A percentile compares a stretch with the other conserved stretches of the same genome.
Conservation (phyloP, 306 rosid genomes). For the Trichosanthes truncata region DNA sequence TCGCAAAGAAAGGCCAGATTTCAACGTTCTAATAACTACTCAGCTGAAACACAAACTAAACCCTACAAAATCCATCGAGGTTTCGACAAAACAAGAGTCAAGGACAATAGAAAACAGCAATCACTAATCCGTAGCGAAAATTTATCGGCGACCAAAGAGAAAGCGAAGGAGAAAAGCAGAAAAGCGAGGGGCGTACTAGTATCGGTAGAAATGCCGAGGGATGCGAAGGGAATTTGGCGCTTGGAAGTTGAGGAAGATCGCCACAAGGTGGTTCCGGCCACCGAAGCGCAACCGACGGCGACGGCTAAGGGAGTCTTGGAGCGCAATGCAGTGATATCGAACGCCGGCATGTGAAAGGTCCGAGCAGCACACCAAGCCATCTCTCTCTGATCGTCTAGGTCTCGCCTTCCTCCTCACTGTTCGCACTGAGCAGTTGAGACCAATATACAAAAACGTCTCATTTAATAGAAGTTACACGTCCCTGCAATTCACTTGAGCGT, state of each 20-base stretch:
- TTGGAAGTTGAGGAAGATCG: slow-evolving; percentile 38
- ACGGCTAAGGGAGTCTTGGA: slow-evolving; percentile 35
- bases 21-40: not conserved
- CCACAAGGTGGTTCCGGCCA: slow-evolving; percentile 45
- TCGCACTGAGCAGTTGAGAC: not conserved
- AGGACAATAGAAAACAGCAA: not conserved
- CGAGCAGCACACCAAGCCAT: slow-evolving; percentile 76
- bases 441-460: too few species aligned
- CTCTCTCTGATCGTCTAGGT: not conserved
- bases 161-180: not conserved
- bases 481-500: too few species aligned
- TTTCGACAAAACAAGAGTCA: not conserved
- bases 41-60: not conserved
- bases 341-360: slow-evolving; percentile 42
- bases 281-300: slow-evolving; percentile 47
- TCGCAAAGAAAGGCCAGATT: not conserved
- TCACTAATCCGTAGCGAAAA: not conserved
- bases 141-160: not conserved
- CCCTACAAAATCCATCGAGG: not conserved
- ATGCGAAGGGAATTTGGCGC: slow-evolving; percentile 53
- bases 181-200: slow-evolving; percentile 24
- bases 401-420: not conserved
- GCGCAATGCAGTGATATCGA: slow-evolving; percentile 28
- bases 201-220: slow-evolving; percentile 50
- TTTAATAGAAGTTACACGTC: too few species aligned